Percentiles rank a stretch among this genome's conserved stretches.
These are phyloP conservation scores for Ceratocystis smalleyi DNA, from an alignment of 2,329 filamentous ascomycete genomes.

Conservation along the genomic window DNA sequence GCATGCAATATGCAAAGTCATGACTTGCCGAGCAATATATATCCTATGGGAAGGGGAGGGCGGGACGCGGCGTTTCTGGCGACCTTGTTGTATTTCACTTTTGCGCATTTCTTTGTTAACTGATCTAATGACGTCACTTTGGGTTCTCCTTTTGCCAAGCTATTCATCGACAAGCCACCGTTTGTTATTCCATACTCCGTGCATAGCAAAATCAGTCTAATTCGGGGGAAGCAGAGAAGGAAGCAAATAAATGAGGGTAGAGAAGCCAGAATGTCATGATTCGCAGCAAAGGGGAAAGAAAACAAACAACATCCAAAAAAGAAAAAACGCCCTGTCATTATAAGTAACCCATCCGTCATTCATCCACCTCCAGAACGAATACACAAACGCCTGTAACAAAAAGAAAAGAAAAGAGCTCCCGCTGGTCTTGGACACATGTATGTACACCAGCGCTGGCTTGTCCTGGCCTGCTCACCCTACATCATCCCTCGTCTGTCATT, in stretches of 20 bases:
- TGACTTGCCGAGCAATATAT: background rate
- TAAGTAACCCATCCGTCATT: too few relatives aligned
- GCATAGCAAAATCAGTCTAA: too few relatives aligned
- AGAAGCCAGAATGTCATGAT: background rate
- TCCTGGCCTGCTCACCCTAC: background rate
- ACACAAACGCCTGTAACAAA: background rate
- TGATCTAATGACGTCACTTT: background rate
- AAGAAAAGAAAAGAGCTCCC: background rate
- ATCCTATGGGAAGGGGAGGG: background rate
- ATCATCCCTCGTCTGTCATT: conserved; percentile 38
- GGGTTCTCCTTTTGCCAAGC: too few relatives aligned
- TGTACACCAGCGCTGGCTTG: too few relatives aligned
- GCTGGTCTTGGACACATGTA: too few relatives aligned
- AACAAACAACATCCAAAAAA: too few relatives aligned
- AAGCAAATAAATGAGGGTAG: background rate
- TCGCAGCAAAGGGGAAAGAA: background rate
- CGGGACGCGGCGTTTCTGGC: background rate
- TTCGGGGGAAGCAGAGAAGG: background rate
- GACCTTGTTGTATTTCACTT: background rate
- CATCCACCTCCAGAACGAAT: too few relatives aligned
- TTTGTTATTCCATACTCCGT: too few relatives aligned
- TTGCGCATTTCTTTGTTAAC: background rate
- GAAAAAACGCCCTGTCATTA: conserved; percentile 1
- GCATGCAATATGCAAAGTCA: background rate
- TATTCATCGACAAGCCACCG: too few relatives aligned